Evolutionary conservation across 2,329 filamentous ascomycete genomes (phyloP).

Genomic region (Sporothrix mexicana): DNA sequence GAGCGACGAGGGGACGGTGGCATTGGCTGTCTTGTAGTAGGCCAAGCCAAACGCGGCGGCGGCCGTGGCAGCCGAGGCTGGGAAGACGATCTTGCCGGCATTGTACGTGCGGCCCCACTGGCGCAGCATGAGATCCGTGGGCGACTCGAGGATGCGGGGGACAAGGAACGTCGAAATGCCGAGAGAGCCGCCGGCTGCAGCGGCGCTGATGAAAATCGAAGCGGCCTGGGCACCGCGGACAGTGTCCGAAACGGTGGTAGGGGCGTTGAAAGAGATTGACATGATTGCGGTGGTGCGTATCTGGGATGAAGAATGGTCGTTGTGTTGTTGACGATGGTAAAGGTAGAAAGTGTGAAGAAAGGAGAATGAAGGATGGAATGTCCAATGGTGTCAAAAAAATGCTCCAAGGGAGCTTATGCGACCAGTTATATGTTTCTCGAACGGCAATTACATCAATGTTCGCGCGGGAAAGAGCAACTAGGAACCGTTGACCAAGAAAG

Average conservation of each 20-base stretch:
- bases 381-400: not conserved
- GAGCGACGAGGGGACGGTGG: constrained; percentile 27
- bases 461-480: constrained; percentile 2
- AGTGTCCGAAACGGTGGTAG: constrained; percentile 1
- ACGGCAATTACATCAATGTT: not conserved
- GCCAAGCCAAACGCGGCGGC: constrained; percentile 53
- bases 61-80: constrained; percentile 49
- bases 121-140: constrained; percentile 58
- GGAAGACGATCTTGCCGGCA: constrained; percentile 49
- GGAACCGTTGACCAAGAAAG: constrained; percentile 17
- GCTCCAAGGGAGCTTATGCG: not conserved
- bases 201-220: constrained; percentile 57
- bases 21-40: constrained; percentile 33
- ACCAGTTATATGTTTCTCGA: constrained; percentile 23
- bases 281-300: not conserved
- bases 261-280: constrained; percentile 19
- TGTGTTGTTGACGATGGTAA: not conserved
- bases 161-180: constrained; percentile 52
- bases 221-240: constrained; percentile 54
- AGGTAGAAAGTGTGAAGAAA: not conserved
- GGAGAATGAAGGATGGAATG: not conserved
- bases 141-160: constrained; percentile 61
- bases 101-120: constrained; percentile 59
- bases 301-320: not conserved
- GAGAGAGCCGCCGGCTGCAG: constrained; percentile 49